A percentile compares a stretch with the other conserved stretches of the same genome.
Conservation (phyloP, 805 yeast genomes). For the Jamesozyma lodderae region DNA sequence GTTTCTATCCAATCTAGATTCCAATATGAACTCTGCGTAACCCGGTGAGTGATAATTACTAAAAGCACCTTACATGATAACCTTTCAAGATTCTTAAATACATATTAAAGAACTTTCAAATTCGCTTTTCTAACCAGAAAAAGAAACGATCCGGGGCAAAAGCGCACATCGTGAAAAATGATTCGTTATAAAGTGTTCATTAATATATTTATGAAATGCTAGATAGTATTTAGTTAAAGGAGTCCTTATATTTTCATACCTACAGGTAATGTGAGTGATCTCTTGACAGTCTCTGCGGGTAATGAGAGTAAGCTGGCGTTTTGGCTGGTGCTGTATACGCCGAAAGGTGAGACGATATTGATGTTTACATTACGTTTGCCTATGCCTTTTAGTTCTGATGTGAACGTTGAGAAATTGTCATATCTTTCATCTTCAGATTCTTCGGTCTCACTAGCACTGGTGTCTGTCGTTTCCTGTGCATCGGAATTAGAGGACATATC, state of each 20-base stretch:
- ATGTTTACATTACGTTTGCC: not conserved
- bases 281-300: conserved; percentile 12
- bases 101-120: no score
- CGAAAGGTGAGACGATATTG: conserved; percentile 9
- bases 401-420: conserved; percentile 1
- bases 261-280: conserved; percentile 27
- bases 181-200: no score
- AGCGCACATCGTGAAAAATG: no score
- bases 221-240: no score
- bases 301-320: conserved; percentile 16
- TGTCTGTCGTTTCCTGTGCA: not conserved
- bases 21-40: no score
- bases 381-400: not conserved
- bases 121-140: no score
- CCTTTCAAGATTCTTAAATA: no score
- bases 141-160: no score
- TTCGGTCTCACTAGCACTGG: conserved; percentile 5
- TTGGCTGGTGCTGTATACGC: conserved; percentile 1
- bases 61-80: no score
- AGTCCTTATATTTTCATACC: conserved; percentile 20
- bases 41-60: no score
- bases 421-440: not conserved
- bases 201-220: no score
- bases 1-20: no score
- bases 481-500: not conserved